These are phyloP conservation scores for Tetraselmis chui DNA, from an alignment of 139 green algal genomes.

Conservation along the genomic window DNA sequence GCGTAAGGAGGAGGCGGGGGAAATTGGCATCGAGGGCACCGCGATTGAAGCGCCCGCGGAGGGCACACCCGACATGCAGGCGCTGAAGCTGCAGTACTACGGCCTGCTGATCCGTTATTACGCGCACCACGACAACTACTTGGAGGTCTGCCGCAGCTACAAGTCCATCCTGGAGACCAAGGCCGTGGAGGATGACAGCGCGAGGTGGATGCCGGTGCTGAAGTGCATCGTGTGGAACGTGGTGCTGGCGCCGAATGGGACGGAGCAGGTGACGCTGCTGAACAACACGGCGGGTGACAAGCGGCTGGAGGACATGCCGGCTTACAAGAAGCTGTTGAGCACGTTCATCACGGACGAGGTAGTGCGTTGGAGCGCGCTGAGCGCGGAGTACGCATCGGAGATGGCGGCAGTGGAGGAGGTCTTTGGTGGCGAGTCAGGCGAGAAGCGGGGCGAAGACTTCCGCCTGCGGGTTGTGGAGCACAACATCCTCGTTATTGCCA, in stretches of 20 bases:
- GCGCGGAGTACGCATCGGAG: constrained; percentile 54
- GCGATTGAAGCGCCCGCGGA: constrained; percentile 79
- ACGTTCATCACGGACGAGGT: constrained; percentile 76
- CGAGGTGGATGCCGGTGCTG: constrained; percentile 42
- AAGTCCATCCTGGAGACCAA: constrained; percentile 50
- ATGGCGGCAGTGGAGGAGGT: constrained; percentile 40
- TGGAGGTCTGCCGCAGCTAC: constrained; percentile 87
- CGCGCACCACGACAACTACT: constrained; percentile 75
- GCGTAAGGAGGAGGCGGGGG: constrained; percentile 56
- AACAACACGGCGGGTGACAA: constrained; percentile 61
- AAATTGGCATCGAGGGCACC: constrained; percentile 86
- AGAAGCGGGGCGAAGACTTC: constrained; percentile 45
- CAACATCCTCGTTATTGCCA: constrained; percentile 86
- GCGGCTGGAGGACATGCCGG: constrained; percentile 71
- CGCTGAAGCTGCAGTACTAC: constrained; percentile 95
- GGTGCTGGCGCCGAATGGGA: constrained; percentile 70
- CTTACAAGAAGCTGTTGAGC: constrained; percentile 76
- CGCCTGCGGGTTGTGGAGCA: constrained; percentile 80
- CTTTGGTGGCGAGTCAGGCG: constrained; percentile 32
- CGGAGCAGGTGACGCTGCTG: constrained; percentile 81
- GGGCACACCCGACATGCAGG: constrained; percentile 74
- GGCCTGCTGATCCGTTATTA: constrained; percentile 84
- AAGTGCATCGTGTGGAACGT: constrained; percentile 23
- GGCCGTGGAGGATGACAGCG: constrained; percentile 33
- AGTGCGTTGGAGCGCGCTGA: constrained; percentile 71